These are phyloP conservation scores for Chalara sp. DNA, from an alignment of 2,329 filamentous ascomycete genomes.

Conservation along the genomic window DNA sequence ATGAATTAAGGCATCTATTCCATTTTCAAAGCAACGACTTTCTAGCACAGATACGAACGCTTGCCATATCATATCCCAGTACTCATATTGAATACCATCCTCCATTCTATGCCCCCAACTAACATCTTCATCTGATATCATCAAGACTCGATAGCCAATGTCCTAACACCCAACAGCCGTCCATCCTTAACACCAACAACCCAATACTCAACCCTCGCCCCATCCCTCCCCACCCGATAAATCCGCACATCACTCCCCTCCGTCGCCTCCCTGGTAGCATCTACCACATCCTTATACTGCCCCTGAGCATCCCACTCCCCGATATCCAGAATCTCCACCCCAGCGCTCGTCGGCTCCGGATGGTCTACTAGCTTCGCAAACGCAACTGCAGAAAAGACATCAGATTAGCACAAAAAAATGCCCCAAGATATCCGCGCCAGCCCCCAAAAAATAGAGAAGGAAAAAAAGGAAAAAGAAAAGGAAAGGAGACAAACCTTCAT, in stretches of 20 bases:
- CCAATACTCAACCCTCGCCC: slow-evolving; percentile 71
- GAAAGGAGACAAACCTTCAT: slow-evolving; percentile 47
- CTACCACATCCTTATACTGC: slow-evolving; percentile 61
- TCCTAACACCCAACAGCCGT: slow-evolving; percentile 71
- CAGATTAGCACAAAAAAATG: neutral
- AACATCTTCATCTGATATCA: slow-evolving; percentile 34
- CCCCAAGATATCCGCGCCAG: too few relatives aligned
- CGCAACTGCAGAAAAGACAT: slow-evolving; percentile 44
- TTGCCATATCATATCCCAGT: neutral
- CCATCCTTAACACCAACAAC: slow-evolving; percentile 58
- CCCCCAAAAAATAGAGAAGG: neutral
- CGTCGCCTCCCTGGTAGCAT: slow-evolving; percentile 58
- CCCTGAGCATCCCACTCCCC: slow-evolving; percentile 67
- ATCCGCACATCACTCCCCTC: slow-evolving; percentile 65
- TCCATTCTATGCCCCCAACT: slow-evolving; percentile 2
- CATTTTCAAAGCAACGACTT: neutral
- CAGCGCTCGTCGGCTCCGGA: slow-evolving; percentile 42
- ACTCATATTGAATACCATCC: neutral
- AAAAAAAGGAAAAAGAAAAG: slow-evolving; percentile 9
- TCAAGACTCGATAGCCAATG: slow-evolving; percentile 58
- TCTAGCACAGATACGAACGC: neutral
- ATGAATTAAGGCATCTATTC: neutral
- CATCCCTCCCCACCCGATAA: slow-evolving; percentile 60
- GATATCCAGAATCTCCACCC: slow-evolving; percentile 59
- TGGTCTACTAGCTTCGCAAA: slow-evolving; percentile 63